Percentiles rank a stretch among this genome's conserved stretches.
Evolutionary conservation across 2,329 filamentous ascomycete genomes (phyloP).

Genomic region (Epichloe sylvatica): DNA sequence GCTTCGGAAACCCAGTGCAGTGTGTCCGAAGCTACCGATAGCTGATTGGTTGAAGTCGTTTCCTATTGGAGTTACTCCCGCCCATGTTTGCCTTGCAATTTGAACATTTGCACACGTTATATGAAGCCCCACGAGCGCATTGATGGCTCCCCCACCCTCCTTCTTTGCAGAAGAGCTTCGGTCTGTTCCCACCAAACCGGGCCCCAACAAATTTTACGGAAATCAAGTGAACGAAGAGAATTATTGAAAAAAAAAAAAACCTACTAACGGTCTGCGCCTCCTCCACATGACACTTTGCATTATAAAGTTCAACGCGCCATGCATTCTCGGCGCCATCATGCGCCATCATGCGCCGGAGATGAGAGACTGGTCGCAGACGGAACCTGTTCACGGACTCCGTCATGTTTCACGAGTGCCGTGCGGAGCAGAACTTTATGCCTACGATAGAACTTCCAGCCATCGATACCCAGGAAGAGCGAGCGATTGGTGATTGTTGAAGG

Average conservation of each 20-base stretch:
- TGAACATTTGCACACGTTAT: neutral
- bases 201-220: too few species aligned
- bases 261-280: conserved; percentile 29
- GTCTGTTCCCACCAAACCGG: too few species aligned
- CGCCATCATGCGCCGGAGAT: neutral
- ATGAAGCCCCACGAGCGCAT: conserved; percentile 1
- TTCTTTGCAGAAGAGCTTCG: neutral
- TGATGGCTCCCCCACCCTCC: neutral
- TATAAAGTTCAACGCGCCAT: neutral
- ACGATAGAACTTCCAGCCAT: neutral
- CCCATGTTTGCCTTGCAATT: neutral
- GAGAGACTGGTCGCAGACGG: neutral
- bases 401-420: neutral
- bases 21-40: neutral
- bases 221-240: too few species aligned
- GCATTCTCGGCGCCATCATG: conserved; percentile 2
- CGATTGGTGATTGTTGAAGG: neutral
- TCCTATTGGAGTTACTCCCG: neutral
- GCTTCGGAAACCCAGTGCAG: too few species aligned
- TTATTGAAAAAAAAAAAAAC: conserved; percentile 16
- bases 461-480: neutral
- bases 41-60: neutral
- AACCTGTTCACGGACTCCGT: neutral
- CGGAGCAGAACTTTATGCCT: neutral
- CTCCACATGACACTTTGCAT: neutral